Conservation (phyloP, 345 rosid species). For the Eucalyptus microcorys region DNA sequence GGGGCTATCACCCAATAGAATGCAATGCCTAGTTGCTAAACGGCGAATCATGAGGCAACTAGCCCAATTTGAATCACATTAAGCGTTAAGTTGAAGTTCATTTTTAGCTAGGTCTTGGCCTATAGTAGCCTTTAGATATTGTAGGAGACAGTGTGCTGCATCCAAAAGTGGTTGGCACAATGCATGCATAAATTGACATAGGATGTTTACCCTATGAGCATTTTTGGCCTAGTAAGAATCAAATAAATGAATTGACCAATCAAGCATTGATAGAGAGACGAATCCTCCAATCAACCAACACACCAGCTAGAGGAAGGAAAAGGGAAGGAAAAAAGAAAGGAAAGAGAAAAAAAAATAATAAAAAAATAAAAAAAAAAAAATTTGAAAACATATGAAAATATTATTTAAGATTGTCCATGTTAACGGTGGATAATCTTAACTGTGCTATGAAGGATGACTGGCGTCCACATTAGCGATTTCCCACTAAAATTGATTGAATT, state of each 20-base stretch:
- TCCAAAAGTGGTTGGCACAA: background rate
- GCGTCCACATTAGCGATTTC: rapidly evolving
- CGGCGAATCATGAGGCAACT: background rate
- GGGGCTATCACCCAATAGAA: background rate
- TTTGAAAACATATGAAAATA: no score
- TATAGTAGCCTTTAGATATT: background rate
- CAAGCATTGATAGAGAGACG: background rate
- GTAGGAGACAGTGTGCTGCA: background rate
- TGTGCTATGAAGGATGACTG: rapidly evolving
- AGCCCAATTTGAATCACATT: background rate
- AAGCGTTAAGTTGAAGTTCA: background rate
- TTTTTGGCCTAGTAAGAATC: background rate
- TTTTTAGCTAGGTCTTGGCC: background rate
- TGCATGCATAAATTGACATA: background rate
- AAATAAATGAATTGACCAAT: background rate
- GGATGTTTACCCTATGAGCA: background rate
- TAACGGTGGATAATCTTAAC: background rate
- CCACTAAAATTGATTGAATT: no score
- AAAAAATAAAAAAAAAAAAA: no score
- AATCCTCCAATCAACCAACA: background rate
- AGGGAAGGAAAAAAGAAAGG: background rate
- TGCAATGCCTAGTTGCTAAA: background rate
- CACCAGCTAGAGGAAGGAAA: background rate
- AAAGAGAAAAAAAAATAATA: rapidly evolving
- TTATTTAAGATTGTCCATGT: no score